Conservation (phyloP, 2,329 filamentous ascomycete species). For the Plenodomus lindquistii region DNA sequence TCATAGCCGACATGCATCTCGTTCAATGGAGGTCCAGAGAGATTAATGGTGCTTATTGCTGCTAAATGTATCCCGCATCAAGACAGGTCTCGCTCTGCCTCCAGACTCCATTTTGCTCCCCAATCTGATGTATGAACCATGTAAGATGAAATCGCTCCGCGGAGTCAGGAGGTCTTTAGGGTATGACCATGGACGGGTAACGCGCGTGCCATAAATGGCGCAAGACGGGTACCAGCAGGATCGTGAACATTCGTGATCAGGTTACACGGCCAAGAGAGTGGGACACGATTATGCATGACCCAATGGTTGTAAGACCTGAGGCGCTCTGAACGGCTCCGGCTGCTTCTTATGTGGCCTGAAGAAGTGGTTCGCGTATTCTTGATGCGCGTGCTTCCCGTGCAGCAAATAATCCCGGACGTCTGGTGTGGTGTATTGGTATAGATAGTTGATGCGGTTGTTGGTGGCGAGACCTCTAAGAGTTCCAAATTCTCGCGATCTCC, state of each 20-base stretch:
- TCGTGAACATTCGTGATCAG: constrained; percentile 6
- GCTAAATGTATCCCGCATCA: constrained; percentile 1
- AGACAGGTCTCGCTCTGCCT: constrained; percentile 6
- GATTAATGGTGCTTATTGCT: constrained; percentile 6
- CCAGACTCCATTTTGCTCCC: not conserved
- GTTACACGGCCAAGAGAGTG: constrained; percentile 14
- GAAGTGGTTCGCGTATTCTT: not conserved
- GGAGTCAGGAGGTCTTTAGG: not conserved
- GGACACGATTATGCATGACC: constrained; percentile 7
- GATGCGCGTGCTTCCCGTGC: not conserved
- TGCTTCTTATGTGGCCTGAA: not conserved
- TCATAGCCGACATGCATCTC: not conserved
- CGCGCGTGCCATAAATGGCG: constrained; percentile 7
- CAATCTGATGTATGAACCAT: not conserved
- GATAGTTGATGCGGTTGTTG: not conserved
- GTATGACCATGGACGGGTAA: constrained; percentile 6
- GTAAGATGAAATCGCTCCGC: not conserved
- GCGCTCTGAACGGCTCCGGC: constrained; percentile 2
- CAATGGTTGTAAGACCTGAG: constrained; percentile 11
- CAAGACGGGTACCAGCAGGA: constrained; percentile 11
- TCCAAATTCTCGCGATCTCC: constrained; percentile 3
- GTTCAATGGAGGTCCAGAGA: constrained; percentile 19
- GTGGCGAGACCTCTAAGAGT: not conserved
- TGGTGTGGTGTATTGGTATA: constrained; percentile 10
- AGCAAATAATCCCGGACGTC: not conserved